Percentiles rank a stretch among this genome's conserved stretches.
Conservation (phyloP, 2,329 filamentous ascomycete genomes). For the Ramichloridium luteum region DNA sequence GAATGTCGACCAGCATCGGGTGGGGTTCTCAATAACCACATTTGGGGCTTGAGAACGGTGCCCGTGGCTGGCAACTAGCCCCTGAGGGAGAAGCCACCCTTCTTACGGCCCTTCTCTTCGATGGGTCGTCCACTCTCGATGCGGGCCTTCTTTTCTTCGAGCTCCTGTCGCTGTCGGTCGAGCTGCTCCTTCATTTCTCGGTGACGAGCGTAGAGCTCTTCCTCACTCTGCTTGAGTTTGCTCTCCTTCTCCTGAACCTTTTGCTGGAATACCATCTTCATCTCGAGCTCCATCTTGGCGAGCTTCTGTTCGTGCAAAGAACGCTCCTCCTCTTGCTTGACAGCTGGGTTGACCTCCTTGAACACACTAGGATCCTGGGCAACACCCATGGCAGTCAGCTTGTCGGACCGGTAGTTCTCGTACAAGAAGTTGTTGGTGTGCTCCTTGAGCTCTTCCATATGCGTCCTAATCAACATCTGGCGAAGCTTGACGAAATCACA, state of each 20-base stretch:
- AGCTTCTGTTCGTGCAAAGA: conserved; percentile 98
- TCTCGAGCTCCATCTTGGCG: conserved; percentile 99
- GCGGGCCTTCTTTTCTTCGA: conserved; percentile 96
- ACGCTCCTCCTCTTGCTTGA: conserved; percentile 99
- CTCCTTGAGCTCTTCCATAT: conserved; percentile 99
- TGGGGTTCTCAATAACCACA: no score
- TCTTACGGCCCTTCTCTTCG: conserved; percentile 97
- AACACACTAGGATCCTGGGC: conserved; percentile 97
- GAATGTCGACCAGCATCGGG: no score
- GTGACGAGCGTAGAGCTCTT: conserved; percentile 94
- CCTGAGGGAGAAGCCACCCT: conserved; percentile 89
- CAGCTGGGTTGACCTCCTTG: conserved; percentile 99
- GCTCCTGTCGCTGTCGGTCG: conserved; percentile 82
- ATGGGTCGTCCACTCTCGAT: conserved; percentile 90
- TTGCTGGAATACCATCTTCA: conserved; percentile 99
- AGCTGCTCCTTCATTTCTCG: conserved; percentile 99
- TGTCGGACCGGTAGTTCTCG: conserved; percentile 99
- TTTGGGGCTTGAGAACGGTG: no score
- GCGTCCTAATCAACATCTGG: conserved; percentile 98
- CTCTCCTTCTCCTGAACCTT: conserved; percentile 99
- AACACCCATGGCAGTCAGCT: conserved; percentile 96
- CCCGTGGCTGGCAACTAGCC: no score
- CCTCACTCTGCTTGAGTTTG: conserved; percentile 98
- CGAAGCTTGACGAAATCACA: conserved; percentile 99
- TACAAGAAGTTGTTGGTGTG: conserved; percentile 98